Evolutionary conservation across 441 rosid genomes (phyloP).

Genomic region (Populus trichocarpa): DNA sequence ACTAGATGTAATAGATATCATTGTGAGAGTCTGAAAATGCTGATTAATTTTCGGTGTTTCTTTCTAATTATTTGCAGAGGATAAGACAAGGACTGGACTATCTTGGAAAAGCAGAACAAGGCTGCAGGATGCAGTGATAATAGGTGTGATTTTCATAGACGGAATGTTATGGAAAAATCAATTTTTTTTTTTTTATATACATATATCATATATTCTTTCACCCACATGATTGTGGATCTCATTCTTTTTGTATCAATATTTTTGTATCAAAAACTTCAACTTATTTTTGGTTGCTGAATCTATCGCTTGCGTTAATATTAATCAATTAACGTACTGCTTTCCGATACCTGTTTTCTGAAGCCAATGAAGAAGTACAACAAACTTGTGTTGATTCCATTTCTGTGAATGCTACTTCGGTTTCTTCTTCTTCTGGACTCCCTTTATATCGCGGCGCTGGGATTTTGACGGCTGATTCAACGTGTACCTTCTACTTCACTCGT

Average conservation of each 20-base stretch:
- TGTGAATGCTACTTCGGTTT: neutral
- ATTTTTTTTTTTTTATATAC: too few species aligned
- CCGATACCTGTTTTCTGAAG: constrained; percentile 7
- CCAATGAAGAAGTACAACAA: constrained; percentile 47
- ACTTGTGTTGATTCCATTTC: constrained; percentile 44
- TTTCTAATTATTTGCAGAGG: constrained; percentile 48
- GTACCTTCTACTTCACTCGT: constrained; percentile 35
- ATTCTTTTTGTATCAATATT: constrained; percentile 22
- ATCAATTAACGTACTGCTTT: too few species aligned
- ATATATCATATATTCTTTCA: constrained; percentile 35
- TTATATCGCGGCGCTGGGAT: constrained; percentile 56
- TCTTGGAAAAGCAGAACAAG: constrained; percentile 62
- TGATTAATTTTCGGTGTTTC: neutral
- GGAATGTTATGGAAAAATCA: neutral
- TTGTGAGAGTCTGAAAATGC: neutral
- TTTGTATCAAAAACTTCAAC: neutral
- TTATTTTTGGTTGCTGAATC: neutral
- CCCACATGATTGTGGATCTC: constrained; percentile 30
- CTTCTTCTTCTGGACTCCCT: constrained; percentile 33
- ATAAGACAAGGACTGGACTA: constrained; percentile 62
- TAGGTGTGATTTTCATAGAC: constrained; percentile 6
- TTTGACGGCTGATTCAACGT: constrained; percentile 44
- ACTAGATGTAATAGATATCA: neutral
- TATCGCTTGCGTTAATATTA: neutral
- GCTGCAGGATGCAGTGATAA: constrained; percentile 59